Base-by-base conservation (phyloP, 768 basidiomycete genomes). In the Brasilioporus rufonigricans region DNA sequence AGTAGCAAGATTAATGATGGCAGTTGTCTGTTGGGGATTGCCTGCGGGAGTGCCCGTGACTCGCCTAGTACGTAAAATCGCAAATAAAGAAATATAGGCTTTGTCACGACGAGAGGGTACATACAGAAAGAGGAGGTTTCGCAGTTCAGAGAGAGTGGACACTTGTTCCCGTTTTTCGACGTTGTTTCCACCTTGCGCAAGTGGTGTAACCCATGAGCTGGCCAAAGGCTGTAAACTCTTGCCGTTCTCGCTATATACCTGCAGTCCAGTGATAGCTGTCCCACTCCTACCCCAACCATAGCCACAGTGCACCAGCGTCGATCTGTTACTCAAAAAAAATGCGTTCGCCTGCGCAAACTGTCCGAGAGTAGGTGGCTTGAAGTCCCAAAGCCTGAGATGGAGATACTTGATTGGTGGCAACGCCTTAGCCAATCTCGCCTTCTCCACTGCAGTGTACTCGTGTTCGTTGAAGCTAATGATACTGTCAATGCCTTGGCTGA, bases 401-500 rank as follows among this genome's bases (percentile, higher is more conserved):
- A 49, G 19, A 49, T 61, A 65, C 2, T 29, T 35, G 44, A 67
- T 68, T 5, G 31, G 44, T 5, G 48, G 57, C 11, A 5, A 35
- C 3, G 53, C 56, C 1, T 31, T 26, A 2, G 38, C 40, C 40
- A 67, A 29, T 14, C 46, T 52, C 21, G 41, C 27, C 29, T 52
- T 50, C 36, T 60, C 60, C 35, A 2, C 47, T 9, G 41, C 24
- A 0, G 13, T 50, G 47, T 67, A 67, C 13, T 53, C 43, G 26
- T 46, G 33, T 19, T 58, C 43, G 36, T 66, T 66, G 49, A 58
- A 60, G 40, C 57, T 62, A 33, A 64, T 62, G 50, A 67, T 58
- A 50, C 63, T 53, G 33, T 67, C 39, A 40, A 67, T 62, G 2
- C 50, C 44, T 47, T 56, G 36, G 18, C 13, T 44, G 31, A 47